phyloP scores from a whole-genome alignment of 176 grass and related monocot species.

The Carex cristatella region DNA sequence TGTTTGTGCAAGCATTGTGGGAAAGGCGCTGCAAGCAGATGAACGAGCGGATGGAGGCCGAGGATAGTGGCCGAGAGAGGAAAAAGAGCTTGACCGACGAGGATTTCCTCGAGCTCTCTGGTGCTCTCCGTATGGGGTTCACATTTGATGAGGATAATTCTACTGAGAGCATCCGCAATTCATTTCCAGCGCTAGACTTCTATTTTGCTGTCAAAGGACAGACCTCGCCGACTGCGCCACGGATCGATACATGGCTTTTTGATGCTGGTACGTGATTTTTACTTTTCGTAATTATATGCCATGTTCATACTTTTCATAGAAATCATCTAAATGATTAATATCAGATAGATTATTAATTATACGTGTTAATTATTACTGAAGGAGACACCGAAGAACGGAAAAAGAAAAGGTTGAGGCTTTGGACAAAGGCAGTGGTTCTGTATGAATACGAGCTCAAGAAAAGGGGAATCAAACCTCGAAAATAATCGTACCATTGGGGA shows the following conservation, averaged over 20 bases:
- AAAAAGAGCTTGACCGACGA: constrained; percentile 22
- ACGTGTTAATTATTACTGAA: background rate
- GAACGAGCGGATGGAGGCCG: constrained; percentile 6
- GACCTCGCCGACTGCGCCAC: background rate
- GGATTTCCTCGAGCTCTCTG: constrained; percentile 19
- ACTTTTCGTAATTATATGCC: background rate
- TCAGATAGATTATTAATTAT: background rate
- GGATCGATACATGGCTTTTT: constrained; percentile 24
- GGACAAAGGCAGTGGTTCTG: constrained; percentile 17
- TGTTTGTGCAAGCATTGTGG: constrained; percentile 17
- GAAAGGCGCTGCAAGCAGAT: constrained; percentile 22
- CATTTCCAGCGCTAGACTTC: constrained; percentile 20
- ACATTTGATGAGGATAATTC: constrained; percentile 20
- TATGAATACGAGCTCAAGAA: constrained; percentile 13
- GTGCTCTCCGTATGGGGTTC: constrained; percentile 13
- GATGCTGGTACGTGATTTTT: background rate
- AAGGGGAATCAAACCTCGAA: background rate
- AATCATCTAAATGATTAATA: background rate
- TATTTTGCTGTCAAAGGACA: constrained; percentile 28
- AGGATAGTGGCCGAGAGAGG: constrained; percentile 10
- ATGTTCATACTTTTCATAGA: background rate
- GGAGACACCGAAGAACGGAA: constrained; percentile 17
- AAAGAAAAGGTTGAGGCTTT: constrained; percentile 24
- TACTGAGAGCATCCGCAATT: constrained; percentile 14
- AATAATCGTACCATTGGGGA: background rate